Conservation (phyloP, 164 flowering plant genomes). For the Annona cherimola region DNA sequence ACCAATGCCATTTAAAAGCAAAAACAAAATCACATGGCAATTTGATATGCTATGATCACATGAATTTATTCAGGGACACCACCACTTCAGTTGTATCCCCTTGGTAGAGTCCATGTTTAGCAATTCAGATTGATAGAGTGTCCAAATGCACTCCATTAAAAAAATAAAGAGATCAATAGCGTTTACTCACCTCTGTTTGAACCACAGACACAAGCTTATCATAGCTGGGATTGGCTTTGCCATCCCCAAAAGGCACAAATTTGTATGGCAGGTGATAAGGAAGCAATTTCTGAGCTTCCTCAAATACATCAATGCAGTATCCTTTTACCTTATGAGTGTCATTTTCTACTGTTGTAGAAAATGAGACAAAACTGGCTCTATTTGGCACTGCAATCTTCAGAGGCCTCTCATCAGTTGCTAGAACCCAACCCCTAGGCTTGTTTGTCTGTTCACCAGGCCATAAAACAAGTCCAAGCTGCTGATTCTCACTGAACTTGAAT, state of each 20-base stretch:
- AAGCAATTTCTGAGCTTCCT: slow-evolving; percentile 39
- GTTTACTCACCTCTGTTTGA: slow-evolving; percentile 47
- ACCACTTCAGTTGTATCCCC: not conserved
- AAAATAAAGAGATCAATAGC: not conserved
- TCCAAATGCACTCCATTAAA: not conserved
- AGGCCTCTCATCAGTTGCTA: slow-evolving; percentile 41
- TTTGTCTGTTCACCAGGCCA: slow-evolving; percentile 61
- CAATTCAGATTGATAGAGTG: not conserved
- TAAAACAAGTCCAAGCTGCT: slow-evolving; percentile 34
- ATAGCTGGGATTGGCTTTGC: slow-evolving; percentile 54
- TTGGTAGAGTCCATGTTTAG: not conserved
- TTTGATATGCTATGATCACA: not conserved
- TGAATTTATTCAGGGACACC: not conserved
- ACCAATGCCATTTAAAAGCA: not conserved
- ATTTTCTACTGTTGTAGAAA: slow-evolving; percentile 30
- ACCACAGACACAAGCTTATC: slow-evolving; percentile 48
- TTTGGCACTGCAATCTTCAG: slow-evolving; percentile 58
- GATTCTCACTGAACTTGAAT: slow-evolving; percentile 13
- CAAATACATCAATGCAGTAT: slow-evolving; percentile 73
- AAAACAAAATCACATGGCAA: not conserved
- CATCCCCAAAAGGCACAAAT: slow-evolving; percentile 59
- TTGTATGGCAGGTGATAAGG: slow-evolving; percentile 55
- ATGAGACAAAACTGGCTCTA: slow-evolving; percentile 50
- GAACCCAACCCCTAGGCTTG: slow-evolving; percentile 71
- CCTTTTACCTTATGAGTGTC: slow-evolving; percentile 37